These are phyloP conservation scores for Colletotrichum sp. DNA, from an alignment of 2,329 filamentous ascomycete species.

Conservation along the genomic window DNA sequence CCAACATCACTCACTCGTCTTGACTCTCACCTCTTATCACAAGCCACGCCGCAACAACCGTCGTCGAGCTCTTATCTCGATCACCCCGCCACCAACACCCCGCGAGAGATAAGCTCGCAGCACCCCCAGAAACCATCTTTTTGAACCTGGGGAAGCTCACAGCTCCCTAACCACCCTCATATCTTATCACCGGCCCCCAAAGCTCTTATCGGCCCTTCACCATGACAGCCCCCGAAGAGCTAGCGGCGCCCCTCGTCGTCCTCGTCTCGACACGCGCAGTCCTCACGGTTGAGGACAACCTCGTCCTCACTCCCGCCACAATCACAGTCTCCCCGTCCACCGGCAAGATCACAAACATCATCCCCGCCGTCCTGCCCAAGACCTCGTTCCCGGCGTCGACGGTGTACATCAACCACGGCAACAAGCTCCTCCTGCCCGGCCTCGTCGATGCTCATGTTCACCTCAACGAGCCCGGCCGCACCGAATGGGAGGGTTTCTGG, in stretches of 20 bases:
- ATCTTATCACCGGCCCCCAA: not conserved
- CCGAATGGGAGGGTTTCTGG: slow-evolving; percentile 98
- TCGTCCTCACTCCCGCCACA: slow-evolving; percentile 78
- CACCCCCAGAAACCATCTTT: not conserved
- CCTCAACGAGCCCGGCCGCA: slow-evolving; percentile 94
- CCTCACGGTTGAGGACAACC: slow-evolving; percentile 69
- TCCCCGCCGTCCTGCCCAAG: slow-evolving; percentile 75
- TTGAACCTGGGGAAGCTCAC: not conserved
- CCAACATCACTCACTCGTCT: not conserved
- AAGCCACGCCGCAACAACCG: not conserved
- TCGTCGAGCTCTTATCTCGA: not conserved
- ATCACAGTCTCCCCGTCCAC: slow-evolving; percentile 78
- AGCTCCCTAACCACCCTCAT: not conserved
- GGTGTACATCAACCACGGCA: slow-evolving; percentile 83
- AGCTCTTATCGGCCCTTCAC: slow-evolving; percentile 11
- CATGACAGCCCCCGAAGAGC: slow-evolving; percentile 36
- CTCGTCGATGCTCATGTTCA: slow-evolving; percentile 97
- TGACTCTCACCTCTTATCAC: not conserved
- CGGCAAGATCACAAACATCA: slow-evolving; percentile 84
- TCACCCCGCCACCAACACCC: slow-evolving; percentile 1
- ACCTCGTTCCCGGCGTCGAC: slow-evolving; percentile 75
- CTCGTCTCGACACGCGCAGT: slow-evolving; percentile 86
- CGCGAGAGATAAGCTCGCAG: slow-evolving; percentile 8
- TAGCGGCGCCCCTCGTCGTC: slow-evolving; percentile 63
- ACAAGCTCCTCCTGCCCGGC: slow-evolving; percentile 84